phyloP scores from a whole-genome alignment of 2,329 filamentous ascomycete genomes.

The Chaetomium globosum region DNA sequence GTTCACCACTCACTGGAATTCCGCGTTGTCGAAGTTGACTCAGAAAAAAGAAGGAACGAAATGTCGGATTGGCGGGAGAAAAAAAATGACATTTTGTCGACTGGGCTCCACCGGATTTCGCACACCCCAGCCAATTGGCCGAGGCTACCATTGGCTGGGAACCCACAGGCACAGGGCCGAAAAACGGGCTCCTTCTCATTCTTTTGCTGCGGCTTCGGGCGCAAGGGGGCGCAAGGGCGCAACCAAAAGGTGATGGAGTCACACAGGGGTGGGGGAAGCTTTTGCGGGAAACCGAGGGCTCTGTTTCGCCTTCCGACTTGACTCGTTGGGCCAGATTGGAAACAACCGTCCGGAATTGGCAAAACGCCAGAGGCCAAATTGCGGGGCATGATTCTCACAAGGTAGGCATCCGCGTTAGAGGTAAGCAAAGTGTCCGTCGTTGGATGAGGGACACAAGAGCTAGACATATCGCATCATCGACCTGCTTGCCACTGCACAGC shows the following conservation, averaged over 20 bases:
- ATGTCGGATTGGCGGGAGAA: constrained; percentile 25
- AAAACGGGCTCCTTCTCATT: constrained; percentile 17
- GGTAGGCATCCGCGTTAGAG: background rate
- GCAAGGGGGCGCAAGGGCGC: too few relatives aligned
- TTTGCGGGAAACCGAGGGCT: background rate
- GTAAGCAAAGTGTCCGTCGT: background rate
- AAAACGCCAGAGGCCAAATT: background rate
- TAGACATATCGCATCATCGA: background rate
- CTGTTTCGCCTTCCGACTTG: constrained; percentile 4
- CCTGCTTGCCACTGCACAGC: background rate
- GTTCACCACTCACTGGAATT: constrained; percentile 19
- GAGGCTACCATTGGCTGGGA: constrained; percentile 27
- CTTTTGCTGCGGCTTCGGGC: constrained; percentile 30
- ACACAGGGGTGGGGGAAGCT: background rate
- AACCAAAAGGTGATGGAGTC: background rate
- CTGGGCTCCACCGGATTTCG: constrained; percentile 30
- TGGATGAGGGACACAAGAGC: background rate
- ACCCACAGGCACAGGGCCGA: constrained; percentile 19
- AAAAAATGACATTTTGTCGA: constrained; percentile 33
- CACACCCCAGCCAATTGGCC: constrained; percentile 23
- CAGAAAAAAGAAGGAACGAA: constrained; percentile 29
- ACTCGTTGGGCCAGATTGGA: background rate
- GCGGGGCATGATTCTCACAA: background rate
- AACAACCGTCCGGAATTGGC: background rate
- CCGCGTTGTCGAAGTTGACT: constrained; percentile 24